Conservation (phyloP, 768 basidiomycete genomes). For the Megacollybia marginata region DNA sequence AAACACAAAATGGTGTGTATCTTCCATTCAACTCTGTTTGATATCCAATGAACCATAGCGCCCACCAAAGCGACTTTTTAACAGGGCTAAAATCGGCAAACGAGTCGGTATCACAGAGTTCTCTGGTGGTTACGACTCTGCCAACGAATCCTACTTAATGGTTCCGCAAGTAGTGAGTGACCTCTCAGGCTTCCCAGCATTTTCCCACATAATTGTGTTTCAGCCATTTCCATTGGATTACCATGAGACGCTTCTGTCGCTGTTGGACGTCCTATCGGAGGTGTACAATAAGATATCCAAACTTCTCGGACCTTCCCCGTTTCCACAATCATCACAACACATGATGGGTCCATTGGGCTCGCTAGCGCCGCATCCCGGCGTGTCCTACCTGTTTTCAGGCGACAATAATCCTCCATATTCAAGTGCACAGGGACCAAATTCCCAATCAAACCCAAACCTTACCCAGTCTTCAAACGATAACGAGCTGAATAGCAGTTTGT, state of each 20-base stretch:
- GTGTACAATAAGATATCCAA: conserved; percentile 83
- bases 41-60: conserved; percentile 11
- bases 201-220: conserved; percentile 2
- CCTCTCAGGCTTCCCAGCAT: background rate
- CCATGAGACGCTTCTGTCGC: conserved; percentile 80
- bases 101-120: conserved; percentile 56
- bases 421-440: conserved; percentile 11
- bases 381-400: conserved; percentile 67
- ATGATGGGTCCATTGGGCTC: conserved; percentile 75
- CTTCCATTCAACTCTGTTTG: conserved; percentile 1
- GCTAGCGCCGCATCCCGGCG: conserved; percentile 74
- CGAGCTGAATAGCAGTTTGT: conserved; percentile 44
- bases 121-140: conserved; percentile 33
- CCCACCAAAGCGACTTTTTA: conserved; percentile 9
- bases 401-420: conserved; percentile 11
- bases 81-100: conserved; percentile 26
- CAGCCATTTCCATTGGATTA: conserved; percentile 90
- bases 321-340: conserved; percentile 54
- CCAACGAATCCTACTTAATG: conserved; percentile 64
- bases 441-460: conserved; percentile 28
- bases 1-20: conserved; percentile 63
- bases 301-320: conserved; percentile 77
- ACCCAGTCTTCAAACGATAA: conserved; percentile 19
- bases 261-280: conserved; percentile 84
- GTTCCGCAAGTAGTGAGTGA: conserved; percentile 64